These are phyloP conservation scores for Aspergillus calidoustus DNA, from an alignment of 2,329 filamentous ascomycete genomes.

Conservation along the genomic window DNA sequence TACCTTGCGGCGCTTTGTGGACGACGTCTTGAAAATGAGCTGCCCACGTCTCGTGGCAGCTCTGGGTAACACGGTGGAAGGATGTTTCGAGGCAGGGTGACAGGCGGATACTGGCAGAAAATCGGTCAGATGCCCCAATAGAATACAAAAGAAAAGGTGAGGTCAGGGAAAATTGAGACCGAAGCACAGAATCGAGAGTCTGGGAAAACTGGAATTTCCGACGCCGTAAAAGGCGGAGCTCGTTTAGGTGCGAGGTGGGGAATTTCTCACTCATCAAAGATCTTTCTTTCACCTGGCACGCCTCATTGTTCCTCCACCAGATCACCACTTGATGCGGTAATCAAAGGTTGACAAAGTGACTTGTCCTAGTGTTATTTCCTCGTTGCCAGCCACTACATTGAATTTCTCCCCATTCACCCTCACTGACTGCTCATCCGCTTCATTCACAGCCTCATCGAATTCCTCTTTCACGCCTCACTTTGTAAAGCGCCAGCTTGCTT, in stretches of 20 bases:
- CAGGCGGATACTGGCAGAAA: conserved; percentile 12
- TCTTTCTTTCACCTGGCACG: neutral
- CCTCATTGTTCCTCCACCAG: neutral
- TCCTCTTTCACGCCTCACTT: too few species aligned
- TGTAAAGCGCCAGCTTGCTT: too few species aligned
- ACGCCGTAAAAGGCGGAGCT: conserved; percentile 7
- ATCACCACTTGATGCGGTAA: neutral
- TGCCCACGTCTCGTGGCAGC: conserved; percentile 51
- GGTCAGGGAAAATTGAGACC: neutral
- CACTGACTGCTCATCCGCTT: neutral
- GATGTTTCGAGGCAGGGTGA: conserved; percentile 5
- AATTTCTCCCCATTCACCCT: neutral
- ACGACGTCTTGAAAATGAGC: conserved; percentile 56
- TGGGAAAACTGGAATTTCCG: conserved; percentile 13
- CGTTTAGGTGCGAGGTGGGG: conserved; percentile 2
- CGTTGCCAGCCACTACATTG: neutral
- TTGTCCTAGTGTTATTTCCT: neutral
- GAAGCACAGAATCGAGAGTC: neutral
- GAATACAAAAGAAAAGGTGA: conserved; percentile 6
- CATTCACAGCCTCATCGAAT: too few species aligned
- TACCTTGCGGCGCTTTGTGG: conserved; percentile 55
- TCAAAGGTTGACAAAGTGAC: neutral
- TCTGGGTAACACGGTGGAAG: conserved; percentile 36
- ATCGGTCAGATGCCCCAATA: conserved; percentile 13
- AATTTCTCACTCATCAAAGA: neutral